These are phyloP conservation scores for Artemisia tridentata DNA, from an alignment of 129 eudicot genomes.

Conservation along the genomic window DNA sequence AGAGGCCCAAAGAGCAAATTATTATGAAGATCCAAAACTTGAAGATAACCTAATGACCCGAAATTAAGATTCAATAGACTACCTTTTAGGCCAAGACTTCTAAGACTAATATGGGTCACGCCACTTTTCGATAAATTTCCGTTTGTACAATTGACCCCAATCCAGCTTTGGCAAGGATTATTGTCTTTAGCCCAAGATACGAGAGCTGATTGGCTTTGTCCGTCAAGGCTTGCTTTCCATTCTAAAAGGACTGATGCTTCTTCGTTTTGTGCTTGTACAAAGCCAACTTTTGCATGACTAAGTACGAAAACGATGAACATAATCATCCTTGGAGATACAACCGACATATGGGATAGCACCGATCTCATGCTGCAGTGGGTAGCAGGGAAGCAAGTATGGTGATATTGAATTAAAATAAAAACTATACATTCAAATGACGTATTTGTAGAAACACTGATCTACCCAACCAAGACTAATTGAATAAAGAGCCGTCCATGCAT, in stretches of 20 bases:
- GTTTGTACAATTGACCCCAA: not conserved
- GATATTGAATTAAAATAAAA: not conserved
- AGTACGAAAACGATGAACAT: not conserved
- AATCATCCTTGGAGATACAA: not conserved
- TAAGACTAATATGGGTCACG: not conserved
- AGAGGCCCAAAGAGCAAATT: not conserved
- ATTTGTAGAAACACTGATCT: not conserved
- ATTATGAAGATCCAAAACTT: not conserved
- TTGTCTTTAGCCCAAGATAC: not conserved
- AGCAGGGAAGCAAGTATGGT: not conserved
- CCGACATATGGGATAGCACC: not conserved
- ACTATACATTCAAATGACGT: not conserved
- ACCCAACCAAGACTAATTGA: not conserved
- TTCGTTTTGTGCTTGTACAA: slow-evolving; percentile 7
- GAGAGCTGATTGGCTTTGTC: not conserved
- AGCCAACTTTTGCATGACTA: not conserved
- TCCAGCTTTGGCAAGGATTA: not conserved
- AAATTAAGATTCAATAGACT: not conserved
- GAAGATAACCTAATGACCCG: not conserved
- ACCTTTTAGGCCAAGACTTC: not conserved
- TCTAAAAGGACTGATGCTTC: slow-evolving; percentile 8
- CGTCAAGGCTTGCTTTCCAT: slow-evolving; percentile 10
- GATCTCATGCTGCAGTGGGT: not conserved
- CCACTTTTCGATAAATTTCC: not conserved
- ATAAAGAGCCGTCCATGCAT: no score